Conservation (phyloP, 2,329 filamentous ascomycete genomes). For the Periconia sp. region DNA sequence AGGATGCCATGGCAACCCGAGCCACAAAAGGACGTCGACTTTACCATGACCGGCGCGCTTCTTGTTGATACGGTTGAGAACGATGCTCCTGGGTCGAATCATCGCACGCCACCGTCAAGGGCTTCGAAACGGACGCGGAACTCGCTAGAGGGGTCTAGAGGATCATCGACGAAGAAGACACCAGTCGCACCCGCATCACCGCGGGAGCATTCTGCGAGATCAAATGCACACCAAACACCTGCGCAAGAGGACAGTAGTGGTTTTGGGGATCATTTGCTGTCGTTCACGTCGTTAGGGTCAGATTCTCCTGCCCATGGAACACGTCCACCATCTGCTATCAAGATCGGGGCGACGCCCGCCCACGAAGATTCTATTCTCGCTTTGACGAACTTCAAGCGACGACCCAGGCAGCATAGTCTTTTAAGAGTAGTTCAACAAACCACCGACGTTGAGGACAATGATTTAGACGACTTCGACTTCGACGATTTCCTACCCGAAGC, state of each 20-base stretch:
- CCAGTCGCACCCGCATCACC: constrained; percentile 5
- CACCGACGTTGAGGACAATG: constrained; percentile 48
- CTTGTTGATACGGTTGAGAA: constrained; percentile 19
- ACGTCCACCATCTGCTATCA: constrained; percentile 47
- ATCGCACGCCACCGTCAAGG: constrained; percentile 24
- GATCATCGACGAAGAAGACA: constrained; percentile 17
- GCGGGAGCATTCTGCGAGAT: constrained; percentile 4
- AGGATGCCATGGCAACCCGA: constrained; percentile 23
- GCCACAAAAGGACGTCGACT: constrained; percentile 22
- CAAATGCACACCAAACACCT: constrained; percentile 3
- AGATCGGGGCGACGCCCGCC: constrained; percentile 47
- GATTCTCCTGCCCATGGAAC: constrained; percentile 39
- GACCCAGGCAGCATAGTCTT: constrained; percentile 53
- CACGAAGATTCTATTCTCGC: constrained; percentile 51
- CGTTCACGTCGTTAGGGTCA: constrained; percentile 35
- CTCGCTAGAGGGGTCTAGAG: constrained; percentile 20
- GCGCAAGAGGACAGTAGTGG: constrained; percentile 27
- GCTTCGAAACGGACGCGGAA: constrained; percentile 17
- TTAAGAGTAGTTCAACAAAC: constrained; percentile 52
- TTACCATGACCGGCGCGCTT: constrained; percentile 42
- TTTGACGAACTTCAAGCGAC: constrained; percentile 54
- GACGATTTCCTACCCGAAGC: constrained; percentile 62
- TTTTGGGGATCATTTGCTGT: constrained; percentile 34
- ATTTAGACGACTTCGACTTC: constrained; percentile 47
- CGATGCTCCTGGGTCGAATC: constrained; percentile 8